Evolutionary conservation across 371 early-diverging fungal genomes (phyloP).

Genomic region (Blakeslea trispora): DNA sequence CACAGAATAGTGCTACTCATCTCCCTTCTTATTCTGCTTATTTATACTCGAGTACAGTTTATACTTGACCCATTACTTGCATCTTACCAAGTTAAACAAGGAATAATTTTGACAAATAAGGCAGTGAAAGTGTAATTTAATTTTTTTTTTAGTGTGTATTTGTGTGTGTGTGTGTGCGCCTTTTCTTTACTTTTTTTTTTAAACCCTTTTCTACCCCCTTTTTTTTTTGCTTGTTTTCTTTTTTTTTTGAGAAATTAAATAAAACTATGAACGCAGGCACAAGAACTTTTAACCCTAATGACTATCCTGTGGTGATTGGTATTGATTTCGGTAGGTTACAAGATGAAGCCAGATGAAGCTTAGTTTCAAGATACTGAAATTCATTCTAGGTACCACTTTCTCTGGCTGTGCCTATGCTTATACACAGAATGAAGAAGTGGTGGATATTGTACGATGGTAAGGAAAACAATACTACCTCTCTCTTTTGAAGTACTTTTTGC

Average conservation of each 20-base stretch:
- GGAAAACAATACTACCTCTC: too few species aligned
- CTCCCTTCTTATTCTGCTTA: too few species aligned
- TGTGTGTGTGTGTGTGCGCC: too few species aligned
- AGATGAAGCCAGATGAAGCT: constrained; percentile 18
- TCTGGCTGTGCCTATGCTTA: constrained; percentile 53
- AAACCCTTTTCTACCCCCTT: constrained; percentile 1
- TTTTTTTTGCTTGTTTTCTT: constrained; percentile 7
- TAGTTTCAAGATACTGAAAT: too few species aligned
- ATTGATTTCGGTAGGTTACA: constrained; percentile 43
- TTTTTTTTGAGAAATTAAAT: constrained; percentile 8
- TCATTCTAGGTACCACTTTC: constrained; percentile 50
- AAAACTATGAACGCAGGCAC: constrained; percentile 18
- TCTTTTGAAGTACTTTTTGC: too few species aligned
- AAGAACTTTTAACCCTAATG: constrained; percentile 33
- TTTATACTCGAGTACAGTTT: too few species aligned
- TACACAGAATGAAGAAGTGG: constrained; percentile 59
- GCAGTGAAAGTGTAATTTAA: too few species aligned
- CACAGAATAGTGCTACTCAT: too few species aligned
- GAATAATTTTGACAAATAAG: too few species aligned
- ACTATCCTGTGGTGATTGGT: constrained; percentile 47
- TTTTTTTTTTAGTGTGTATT: too few species aligned
- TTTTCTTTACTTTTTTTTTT: not conserved
- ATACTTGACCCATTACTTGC: too few species aligned
- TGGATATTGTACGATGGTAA: constrained; percentile 63
- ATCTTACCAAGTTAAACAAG: too few species aligned